Percentiles rank a stretch among this genome's conserved stretches.
These are phyloP conservation scores for Allium fistulosum DNA, from an alignment of 106 monocot species.

Conservation along the genomic window DNA sequence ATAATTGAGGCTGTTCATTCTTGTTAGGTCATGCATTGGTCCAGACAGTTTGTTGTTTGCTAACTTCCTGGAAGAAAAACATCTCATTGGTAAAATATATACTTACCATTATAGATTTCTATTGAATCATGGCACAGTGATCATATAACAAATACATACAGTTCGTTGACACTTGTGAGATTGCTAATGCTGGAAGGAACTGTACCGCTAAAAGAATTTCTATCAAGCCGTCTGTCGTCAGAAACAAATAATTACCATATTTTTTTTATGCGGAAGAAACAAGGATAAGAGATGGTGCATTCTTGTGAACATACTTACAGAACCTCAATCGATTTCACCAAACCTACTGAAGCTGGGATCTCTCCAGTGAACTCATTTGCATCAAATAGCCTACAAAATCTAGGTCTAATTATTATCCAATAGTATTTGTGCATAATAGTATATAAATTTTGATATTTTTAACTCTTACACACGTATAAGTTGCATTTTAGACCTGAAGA, in stretches of 20 bases:
- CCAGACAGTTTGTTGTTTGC: slow-evolving; percentile 73
- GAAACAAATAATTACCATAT: background rate
- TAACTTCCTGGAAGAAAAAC: slow-evolving; percentile 45
- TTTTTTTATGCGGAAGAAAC: background rate
- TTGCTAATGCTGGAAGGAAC: slow-evolving; percentile 65
- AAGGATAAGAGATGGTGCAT: background rate
- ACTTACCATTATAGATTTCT: background rate
- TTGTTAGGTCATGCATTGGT: slow-evolving; percentile 42
- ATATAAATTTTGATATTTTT: background rate
- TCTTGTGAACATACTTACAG: slow-evolving; percentile 6
- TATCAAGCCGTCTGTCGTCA: slow-evolving; percentile 57
- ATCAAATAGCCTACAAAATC: slow-evolving; percentile 5
- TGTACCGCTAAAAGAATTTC: slow-evolving; percentile 44
- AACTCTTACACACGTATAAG: slow-evolving; percentile 71
- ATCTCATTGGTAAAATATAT: background rate
- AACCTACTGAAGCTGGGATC: slow-evolving; percentile 3
- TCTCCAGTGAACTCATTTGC: background rate
- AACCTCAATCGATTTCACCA: slow-evolving; percentile 9
- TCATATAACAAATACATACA: slow-evolving; percentile 45
- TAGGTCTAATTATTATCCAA: background rate
- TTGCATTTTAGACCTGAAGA: slow-evolving; percentile 64
- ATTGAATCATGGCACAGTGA: background rate
- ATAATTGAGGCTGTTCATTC: slow-evolving; percentile 42
- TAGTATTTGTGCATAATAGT: background rate
- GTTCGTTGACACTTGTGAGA: slow-evolving; percentile 40